These are phyloP conservation scores for Tylopilus rubrobrunneus DNA, from an alignment of 768 basidiomycete genomes.

Conservation along the genomic window DNA sequence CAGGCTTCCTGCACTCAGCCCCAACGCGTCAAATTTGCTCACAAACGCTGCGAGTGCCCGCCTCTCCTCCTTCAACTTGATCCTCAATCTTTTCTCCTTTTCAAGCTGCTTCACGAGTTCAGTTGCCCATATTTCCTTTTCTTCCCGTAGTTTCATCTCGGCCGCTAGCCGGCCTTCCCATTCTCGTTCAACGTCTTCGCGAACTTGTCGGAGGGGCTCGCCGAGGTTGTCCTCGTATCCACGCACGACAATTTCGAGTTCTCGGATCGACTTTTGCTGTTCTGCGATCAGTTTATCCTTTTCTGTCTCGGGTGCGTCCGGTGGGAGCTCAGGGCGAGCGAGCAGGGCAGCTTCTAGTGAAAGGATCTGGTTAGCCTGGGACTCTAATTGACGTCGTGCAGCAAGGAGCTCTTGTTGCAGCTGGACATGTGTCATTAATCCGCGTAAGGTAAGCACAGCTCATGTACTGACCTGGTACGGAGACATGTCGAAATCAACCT, in stretches of 20 bases:
- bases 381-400: conserved; percentile 71
- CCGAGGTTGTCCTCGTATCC: conserved; percentile 75
- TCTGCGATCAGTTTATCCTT: conserved; percentile 74
- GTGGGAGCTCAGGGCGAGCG: conserved; percentile 62
- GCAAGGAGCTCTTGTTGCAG: conserved; percentile 86
- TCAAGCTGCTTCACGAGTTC: conserved; percentile 75
- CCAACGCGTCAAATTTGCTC: conserved; percentile 74
- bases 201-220: conserved; percentile 59
- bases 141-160: conserved; percentile 57
- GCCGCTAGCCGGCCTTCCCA: conserved; percentile 59
- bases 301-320: conserved; percentile 62
- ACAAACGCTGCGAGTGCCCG: conserved; percentile 78
- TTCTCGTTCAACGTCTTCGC: conserved; percentile 73
- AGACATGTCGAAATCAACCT: conserved; percentile 87
- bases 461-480: conserved; percentile 63
- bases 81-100: conserved; percentile 70
- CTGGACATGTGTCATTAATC: conserved; percentile 31
- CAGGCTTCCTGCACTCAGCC: conserved; percentile 39
- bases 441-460: not conserved
- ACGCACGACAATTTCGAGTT: conserved; percentile 67
- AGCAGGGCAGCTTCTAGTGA: conserved; percentile 77
- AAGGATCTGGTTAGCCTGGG: conserved; percentile 79
- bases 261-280: conserved; percentile 70
- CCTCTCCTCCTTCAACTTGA: conserved; percentile 73
- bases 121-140: conserved; percentile 68